Evolutionary conservation across 1,284 basidiomycete genomes (phyloP), one percentile per base, ranked within the genome.

Genomic region (Vanrija humicola): DNA sequence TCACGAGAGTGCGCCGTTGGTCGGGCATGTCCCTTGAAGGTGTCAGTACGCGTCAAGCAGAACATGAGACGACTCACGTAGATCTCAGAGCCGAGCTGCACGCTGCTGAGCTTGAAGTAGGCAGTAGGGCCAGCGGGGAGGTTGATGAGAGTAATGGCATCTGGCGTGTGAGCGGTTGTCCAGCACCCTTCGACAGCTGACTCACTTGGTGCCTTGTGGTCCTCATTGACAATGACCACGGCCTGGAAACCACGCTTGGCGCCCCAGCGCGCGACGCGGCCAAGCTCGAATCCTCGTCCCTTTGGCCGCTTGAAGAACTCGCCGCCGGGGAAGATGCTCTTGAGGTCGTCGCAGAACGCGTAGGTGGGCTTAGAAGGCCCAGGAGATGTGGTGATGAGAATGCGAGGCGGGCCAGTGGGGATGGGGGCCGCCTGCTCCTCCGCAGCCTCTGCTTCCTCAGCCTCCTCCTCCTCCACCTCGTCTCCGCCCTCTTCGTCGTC

Each of bases 101-200:
- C 82, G 8, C 91, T 95, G 0, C 90, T 88, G 43, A 99, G 82
- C 72, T 91, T 95, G 82, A 98, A 98, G 74, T 96, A 95, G 0
- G 94, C 94, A 0, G 92, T 92, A 0, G 96, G 96, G 1, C 96
- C 96, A 49, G 86, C 79, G 0, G 96, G 96, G 14, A 99, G 83
- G 69, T 94, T 85, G 46, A 94, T 84, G 47, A 98, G 76, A 0
- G 95, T 98, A 60, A 98, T 86, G 3, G 92, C 91, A 75, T 96
- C 95, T 88, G 48, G 5, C 25, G 9, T 34, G 48, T 64, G 46
- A 67, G 56, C 47, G 12, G 3, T 18, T 12, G 9, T 14, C 38
- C 7, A 15, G 25, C 10, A 12, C 7, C 1, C 7, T 1, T 26
- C 3, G 23, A 5, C 10, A 3, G 8, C 40, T 39, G 9, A 82